A percentile compares a stretch with the other conserved stretches of the same genome.
These are phyloP conservation scores for Spirogloea muscicola DNA, from an alignment of 139 green algal species.

Conservation along the genomic window DNA sequence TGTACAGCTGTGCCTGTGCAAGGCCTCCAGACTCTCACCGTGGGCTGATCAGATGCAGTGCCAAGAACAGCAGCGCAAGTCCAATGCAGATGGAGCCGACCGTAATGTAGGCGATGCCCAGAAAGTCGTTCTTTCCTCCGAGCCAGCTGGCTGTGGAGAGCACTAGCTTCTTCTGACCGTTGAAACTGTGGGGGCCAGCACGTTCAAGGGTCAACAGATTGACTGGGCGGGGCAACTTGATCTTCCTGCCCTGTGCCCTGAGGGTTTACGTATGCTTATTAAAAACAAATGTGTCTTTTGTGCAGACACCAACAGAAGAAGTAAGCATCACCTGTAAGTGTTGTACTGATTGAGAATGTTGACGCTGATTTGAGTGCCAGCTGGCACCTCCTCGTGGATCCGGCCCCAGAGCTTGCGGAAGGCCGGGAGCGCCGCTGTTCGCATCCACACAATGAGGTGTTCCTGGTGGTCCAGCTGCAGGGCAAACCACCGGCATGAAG, in stretches of 20 bases:
- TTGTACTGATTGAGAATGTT: constrained; percentile 72
- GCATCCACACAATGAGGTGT: constrained; percentile 96
- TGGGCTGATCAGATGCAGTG: constrained; percentile 37
- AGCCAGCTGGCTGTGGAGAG: constrained; percentile 72
- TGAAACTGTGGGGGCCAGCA: too few relatives aligned
- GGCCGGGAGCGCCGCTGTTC: constrained; percentile 60
- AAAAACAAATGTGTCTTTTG: too few relatives aligned
- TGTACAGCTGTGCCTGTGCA: not conserved
- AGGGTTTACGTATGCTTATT: too few relatives aligned
- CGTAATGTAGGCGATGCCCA: constrained; percentile 63
- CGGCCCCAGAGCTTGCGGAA: constrained; percentile 71
- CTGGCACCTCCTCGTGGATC: constrained; percentile 56
- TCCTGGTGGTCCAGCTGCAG: constrained; percentile 65
- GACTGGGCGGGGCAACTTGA: too few relatives aligned
- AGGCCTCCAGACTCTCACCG: constrained; percentile 6
- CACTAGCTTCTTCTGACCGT: constrained; percentile 51
- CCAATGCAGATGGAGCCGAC: constrained; percentile 46
- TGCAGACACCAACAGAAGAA: too few relatives aligned
- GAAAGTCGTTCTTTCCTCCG: constrained; percentile 68
- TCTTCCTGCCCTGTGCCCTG: too few relatives aligned
- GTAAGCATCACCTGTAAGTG: constrained; percentile 68
- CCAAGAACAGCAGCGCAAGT: constrained; percentile 39
- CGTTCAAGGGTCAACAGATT: too few relatives aligned
- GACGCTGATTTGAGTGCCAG: constrained; percentile 47
- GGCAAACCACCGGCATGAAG: not conserved